A percentile compares a stretch with the other conserved stretches of the same genome.
These are phyloP conservation scores for Proliferodiscus dingleyae DNA, from an alignment of 2,329 filamentous ascomycete species.

Conservation along the genomic window DNA sequence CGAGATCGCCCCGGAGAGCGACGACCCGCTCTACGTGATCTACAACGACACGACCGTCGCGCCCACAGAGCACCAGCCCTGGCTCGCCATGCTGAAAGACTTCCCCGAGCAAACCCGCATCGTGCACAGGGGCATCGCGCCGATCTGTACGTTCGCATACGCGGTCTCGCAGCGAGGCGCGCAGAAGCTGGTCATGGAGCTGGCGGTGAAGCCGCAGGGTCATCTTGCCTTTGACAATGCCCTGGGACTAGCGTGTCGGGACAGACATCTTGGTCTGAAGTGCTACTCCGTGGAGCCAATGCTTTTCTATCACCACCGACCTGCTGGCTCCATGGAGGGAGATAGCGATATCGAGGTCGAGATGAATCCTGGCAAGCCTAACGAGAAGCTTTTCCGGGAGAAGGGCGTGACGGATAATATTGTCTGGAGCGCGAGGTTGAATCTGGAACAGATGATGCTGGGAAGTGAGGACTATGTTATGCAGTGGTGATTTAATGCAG, in stretches of 20 bases:
- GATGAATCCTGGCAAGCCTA: neutral
- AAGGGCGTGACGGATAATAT: constrained; percentile 34
- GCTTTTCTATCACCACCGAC: constrained; percentile 34
- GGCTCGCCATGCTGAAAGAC: constrained; percentile 10
- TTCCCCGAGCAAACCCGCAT: constrained; percentile 20
- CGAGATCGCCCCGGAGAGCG: constrained; percentile 14
- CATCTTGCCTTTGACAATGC: constrained; percentile 31
- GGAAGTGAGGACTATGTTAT: constrained; percentile 8
- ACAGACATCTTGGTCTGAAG: constrained; percentile 29
- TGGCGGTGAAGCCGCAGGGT: constrained; percentile 38
- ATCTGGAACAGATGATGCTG: constrained; percentile 30
- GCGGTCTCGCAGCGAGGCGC: constrained; percentile 28
- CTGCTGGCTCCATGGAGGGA: constrained; percentile 25
- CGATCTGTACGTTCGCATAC: constrained; percentile 34
- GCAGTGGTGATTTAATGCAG: too few species aligned
- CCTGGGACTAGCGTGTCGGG: constrained; percentile 30
- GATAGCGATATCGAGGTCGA: constrained; percentile 32
- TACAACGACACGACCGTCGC: constrained; percentile 26
- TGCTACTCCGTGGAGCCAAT: constrained; percentile 34
- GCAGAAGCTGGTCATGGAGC: constrained; percentile 57
- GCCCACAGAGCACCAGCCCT: constrained; percentile 10
- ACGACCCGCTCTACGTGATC: constrained; percentile 18
- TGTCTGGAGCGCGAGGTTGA: constrained; percentile 33
- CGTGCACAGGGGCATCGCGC: constrained; percentile 26
- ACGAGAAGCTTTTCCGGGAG: constrained; percentile 23